A percentile compares a stretch with the other conserved stretches of the same genome.
Conservation (phyloP, 306 rosid genomes). For the Datisca glomerata region DNA sequence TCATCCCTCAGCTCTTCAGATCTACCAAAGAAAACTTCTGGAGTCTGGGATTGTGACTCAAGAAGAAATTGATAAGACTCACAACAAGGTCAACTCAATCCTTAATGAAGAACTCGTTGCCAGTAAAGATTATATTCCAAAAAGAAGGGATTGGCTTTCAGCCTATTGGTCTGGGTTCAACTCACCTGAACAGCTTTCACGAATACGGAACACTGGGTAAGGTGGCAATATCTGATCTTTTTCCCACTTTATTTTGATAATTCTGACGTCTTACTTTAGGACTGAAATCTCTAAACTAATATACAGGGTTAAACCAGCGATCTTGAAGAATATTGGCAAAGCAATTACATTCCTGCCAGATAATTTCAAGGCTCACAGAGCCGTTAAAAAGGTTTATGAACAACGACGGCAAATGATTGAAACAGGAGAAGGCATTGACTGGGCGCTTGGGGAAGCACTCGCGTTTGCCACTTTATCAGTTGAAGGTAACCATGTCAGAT, state of each 20-base stretch:
- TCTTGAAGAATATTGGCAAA: conserved; percentile 80
- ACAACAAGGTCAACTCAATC: conserved; percentile 55
- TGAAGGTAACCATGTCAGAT: conserved; percentile 88
- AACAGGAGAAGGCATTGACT: conserved; percentile 86
- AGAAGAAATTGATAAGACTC: conserved; percentile 62
- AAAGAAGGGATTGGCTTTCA: conserved; percentile 91
- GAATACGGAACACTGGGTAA: conserved; percentile 87
- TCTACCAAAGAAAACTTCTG: conserved; percentile 68
- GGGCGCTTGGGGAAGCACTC: conserved; percentile 95
- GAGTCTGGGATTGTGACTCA: conserved; percentile 51
- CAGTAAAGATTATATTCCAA: conserved; percentile 81
- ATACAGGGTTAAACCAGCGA: conserved; percentile 80
- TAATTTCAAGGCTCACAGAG: conserved; percentile 69
- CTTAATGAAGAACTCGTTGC: conserved; percentile 77
- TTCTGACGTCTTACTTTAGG: conserved; percentile 1
- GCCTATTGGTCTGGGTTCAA: conserved; percentile 93
- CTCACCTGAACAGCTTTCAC: conserved; percentile 92
- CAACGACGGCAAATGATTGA: conserved; percentile 84
- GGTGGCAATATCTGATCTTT: conserved; percentile 8
- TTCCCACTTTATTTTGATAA: conserved; percentile 5
- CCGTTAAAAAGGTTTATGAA: conserved; percentile 79
- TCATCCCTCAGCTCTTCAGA: conserved; percentile 82
- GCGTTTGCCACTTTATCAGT: conserved; percentile 81
- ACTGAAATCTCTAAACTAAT: conserved; percentile 7
- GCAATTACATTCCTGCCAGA: conserved; percentile 73